phyloP scores from a whole-genome alignment of 2,329 filamentous ascomycete genomes.

The Chrysoporthe austroafricana region DNA sequence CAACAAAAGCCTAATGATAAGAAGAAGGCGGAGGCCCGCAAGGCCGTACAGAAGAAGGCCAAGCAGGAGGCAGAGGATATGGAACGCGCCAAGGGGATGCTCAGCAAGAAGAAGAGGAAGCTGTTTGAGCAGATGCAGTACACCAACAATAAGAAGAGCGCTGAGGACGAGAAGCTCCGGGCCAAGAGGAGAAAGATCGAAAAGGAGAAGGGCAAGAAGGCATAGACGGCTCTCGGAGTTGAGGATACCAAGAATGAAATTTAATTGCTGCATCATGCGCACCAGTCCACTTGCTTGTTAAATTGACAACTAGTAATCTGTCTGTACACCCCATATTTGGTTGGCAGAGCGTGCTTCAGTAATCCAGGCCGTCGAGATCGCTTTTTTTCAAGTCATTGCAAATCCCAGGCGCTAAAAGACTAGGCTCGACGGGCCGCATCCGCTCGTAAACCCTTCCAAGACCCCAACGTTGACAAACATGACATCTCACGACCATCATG shows the following conservation, averaged over 20 bases:
- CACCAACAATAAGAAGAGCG: conserved; percentile 90
- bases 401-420: conserved; percentile 1
- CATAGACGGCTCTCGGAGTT: conserved; percentile 35
- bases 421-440: background rate
- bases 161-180: conserved; percentile 83
- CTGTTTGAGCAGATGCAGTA: conserved; percentile 97
- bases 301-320: background rate
- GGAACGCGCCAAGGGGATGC: conserved; percentile 95
- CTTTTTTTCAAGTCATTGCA: background rate
- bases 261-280: conserved; percentile 3
- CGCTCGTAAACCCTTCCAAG: background rate
- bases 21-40: conserved; percentile 70
- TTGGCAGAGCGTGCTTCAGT: background rate
- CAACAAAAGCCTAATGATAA: conserved; percentile 59
- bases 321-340: background rate
- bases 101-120: conserved; percentile 97
- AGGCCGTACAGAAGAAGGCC: conserved; percentile 71
- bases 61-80: conserved; percentile 83
- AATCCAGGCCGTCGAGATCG: background rate
- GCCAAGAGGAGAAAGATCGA: conserved; percentile 91
- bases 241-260: conserved; percentile 29
- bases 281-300: background rate
- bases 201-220: conserved; percentile 56
- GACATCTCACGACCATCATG: conserved; percentile 22
- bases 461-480: background rate